Conservation (phyloP, 2,329 filamentous ascomycete genomes). For the Hypoxylon sp. region DNA sequence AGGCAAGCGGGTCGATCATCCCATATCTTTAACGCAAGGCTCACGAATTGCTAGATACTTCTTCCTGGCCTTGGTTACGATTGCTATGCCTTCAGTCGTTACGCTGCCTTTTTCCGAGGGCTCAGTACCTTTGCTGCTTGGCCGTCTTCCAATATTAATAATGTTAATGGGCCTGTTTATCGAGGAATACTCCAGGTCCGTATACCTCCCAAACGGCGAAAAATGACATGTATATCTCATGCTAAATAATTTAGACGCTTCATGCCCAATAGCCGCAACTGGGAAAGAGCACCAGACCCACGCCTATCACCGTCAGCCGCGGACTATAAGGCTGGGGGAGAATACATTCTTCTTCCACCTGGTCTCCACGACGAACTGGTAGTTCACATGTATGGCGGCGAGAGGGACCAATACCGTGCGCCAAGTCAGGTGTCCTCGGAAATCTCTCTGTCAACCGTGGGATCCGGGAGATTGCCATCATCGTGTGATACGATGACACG, state of each 20-base stretch:
- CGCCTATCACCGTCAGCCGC: conserved; percentile 1
- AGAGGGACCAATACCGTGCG: conserved; percentile 17
- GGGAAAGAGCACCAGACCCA: conserved; percentile 18
- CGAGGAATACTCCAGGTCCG: conserved; percentile 35
- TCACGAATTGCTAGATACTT: conserved; percentile 29
- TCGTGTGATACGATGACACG: conserved; percentile 41
- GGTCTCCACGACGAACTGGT: conserved; percentile 19
- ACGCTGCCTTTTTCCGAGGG: conserved; percentile 14
- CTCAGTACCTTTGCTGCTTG: conserved; percentile 19
- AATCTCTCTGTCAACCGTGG: conserved; percentile 42
- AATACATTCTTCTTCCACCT: background rate
- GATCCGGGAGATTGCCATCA: conserved; percentile 42
- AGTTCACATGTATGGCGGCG: conserved; percentile 32
- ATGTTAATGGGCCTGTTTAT: conserved; percentile 27
- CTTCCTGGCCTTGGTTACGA: conserved; percentile 20
- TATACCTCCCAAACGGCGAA: background rate
- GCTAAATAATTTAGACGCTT: conserved; percentile 14
- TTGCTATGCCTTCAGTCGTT: conserved; percentile 11
- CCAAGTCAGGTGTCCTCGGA: conserved; percentile 46
- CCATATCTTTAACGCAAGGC: conserved; percentile 1
- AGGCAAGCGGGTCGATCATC: conserved; percentile 19
- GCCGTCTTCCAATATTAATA: conserved; percentile 26
- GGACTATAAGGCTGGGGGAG: background rate
- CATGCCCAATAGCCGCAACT: background rate
- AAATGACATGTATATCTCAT: background rate